A percentile compares a stretch with the other conserved stretches of the same genome.
These are phyloP conservation scores for Krasilnikovozyma curviuscula DNA, from an alignment of 768 basidiomycete genomes.

Conservation along the genomic window DNA sequence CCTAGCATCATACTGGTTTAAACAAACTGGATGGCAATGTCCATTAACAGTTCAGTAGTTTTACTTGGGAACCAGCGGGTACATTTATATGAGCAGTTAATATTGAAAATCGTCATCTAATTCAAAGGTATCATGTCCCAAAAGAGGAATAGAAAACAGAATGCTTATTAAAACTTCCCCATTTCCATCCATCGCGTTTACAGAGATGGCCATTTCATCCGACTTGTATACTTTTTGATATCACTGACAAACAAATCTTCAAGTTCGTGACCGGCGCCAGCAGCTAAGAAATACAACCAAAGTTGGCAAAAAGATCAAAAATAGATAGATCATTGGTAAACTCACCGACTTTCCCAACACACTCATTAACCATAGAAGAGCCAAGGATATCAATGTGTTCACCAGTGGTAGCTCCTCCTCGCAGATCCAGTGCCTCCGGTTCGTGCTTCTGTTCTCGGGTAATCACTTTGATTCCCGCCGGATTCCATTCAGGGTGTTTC, in stretches of 20 bases:
- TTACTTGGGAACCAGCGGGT: no score
- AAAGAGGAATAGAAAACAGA: no score
- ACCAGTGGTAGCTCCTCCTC: constrained; percentile 80
- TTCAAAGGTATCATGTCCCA: no score
- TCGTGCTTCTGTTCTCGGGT: constrained; percentile 78
- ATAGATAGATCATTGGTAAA: background rate
- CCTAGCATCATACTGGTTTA: no score
- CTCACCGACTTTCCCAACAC: constrained; percentile 59
- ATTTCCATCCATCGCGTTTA: no score
- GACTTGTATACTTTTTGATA: constrained; percentile 54
- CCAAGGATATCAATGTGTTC: constrained; percentile 64
- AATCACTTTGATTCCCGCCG: constrained; percentile 61
- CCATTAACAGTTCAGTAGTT: no score
- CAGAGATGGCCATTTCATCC: constrained; percentile 49
- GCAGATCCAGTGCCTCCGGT: constrained; percentile 48
- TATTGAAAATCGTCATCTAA: no score
- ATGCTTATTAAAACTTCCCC: no score
- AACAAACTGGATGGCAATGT: no score
- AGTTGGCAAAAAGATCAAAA: background rate
- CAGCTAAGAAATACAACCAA: constrained; percentile 25
- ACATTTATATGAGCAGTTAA: no score
- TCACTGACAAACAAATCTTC: constrained; percentile 50
- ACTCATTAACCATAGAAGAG: constrained; percentile 62
- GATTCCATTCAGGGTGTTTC: constrained; percentile 78
- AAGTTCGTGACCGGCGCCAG: constrained; percentile 48